Evolutionary conservation across 2,329 filamentous ascomycete genomes (phyloP), one percentile per base, ranked within the genome.

Genomic region (Phaeosphaeriaceae sp.): DNA sequence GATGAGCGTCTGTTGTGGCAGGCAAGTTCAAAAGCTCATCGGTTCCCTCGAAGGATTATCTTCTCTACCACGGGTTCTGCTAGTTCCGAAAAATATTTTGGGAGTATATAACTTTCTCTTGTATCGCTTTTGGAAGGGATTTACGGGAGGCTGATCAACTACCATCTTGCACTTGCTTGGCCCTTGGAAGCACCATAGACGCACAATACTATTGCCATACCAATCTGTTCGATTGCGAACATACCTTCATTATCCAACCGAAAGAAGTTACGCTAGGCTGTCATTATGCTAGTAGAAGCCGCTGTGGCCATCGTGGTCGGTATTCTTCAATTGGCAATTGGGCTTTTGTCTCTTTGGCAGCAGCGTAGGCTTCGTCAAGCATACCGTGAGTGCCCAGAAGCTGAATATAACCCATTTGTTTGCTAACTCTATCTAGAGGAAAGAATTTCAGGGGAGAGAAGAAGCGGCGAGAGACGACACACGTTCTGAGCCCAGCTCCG

Each of bases 241-340:
- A 29, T 8, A 8, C 36, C 23, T 6, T 34, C 13, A 15, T 34
- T 13, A 34, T 13, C 15, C 32, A 20, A 20, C 8, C 34, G 13
- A 20, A 23, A 32, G 21, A 26, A 11, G 3, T 9, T 16, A 20
- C 39, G 28, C 37, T 13, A 47, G 26, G 3, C 5, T 9, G 6
- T n/a, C 15, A 18, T 2, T 6, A 11, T 48, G 5, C 46, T 52
- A 8, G 15, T 32, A 2, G 52, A 60, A 12, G 18, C 54, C 3
- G 20, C 53, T n/a, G 38, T 52, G 3, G 48, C 59, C 3, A 56
- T 64, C 17, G 26, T 60, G 8, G 52, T 61, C 13, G 57, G 59
- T 2, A 4, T 64, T 6, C 49, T 59, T 2, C 56, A 62, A 26
- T 33, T 62, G 4, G 36, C 11, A 5, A 46, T 62, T 16, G 38